Conservation (phyloP, 1,284 basidiomycete species). For the Cutaneotrichosporon daszewskae region DNA sequence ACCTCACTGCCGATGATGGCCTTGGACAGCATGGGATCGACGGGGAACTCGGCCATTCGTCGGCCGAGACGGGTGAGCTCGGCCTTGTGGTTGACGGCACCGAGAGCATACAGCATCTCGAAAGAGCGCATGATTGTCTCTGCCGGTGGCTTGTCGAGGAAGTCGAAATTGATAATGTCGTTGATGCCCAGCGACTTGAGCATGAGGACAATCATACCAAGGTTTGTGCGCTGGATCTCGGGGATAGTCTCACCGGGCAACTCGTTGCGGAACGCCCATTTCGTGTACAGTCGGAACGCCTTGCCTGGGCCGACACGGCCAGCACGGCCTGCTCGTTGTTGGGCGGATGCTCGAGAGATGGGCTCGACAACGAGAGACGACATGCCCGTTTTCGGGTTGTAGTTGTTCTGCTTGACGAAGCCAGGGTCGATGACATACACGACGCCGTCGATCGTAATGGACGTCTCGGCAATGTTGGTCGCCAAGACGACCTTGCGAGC, state of each 20-base stretch:
- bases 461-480: conserved; percentile 98
- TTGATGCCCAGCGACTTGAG: conserved; percentile 61
- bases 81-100: conserved; percentile 91
- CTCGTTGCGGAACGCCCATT: conserved; percentile 60
- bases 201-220: conserved; percentile 54
- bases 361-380: conserved; percentile 89
- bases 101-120: conserved; percentile 89
- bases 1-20: conserved; percentile 92
- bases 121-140: conserved; percentile 96
- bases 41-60: conserved; percentile 97
- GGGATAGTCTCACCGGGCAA: conserved; percentile 58
- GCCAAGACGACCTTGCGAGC: conserved; percentile 95
- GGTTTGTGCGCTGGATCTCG: conserved; percentile 53
- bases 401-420: conserved; percentile 96
- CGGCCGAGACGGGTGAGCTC: conserved; percentile 93
- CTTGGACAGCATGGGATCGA: conserved; percentile 96
- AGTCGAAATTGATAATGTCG: conserved; percentile 59
- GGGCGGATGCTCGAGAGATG: conserved; percentile 91
- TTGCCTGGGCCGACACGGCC: conserved; percentile 98
- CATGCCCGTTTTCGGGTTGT: conserved; percentile 95
- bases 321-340: conserved; percentile 93
- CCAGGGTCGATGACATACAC: conserved; percentile 98
- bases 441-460: conserved; percentile 95
- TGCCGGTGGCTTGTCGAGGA: conserved; percentile 67
- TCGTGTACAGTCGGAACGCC: conserved; percentile 75